phyloP scores from a whole-genome alignment of 2,329 filamentous ascomycete genomes.

The Magnaporthiopsis rhizophila region DNA sequence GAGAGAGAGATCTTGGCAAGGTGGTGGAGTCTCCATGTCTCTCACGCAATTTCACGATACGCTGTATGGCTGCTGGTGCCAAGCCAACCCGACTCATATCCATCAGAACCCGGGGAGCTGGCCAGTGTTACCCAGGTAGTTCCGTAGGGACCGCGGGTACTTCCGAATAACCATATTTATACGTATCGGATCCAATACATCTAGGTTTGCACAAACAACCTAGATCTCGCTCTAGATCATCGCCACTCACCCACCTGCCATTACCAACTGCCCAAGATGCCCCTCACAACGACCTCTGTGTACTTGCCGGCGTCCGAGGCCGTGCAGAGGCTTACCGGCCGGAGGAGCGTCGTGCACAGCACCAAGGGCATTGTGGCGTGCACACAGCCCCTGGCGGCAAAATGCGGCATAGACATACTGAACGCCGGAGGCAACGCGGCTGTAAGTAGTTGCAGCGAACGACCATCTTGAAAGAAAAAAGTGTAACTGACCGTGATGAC shows the following conservation, averaged over 20 bases:
- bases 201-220: background rate
- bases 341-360: constrained; percentile 85
- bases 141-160: background rate
- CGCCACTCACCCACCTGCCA: background rate
- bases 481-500: background rate
- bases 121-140: background rate
- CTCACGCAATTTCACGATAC: background rate
- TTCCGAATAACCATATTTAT: background rate
- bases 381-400: constrained; percentile 78
- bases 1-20: background rate
- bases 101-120: too few species aligned
- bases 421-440: constrained; percentile 84
- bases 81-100: background rate
- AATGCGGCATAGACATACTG: constrained; percentile 74
- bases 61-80: too few species aligned
- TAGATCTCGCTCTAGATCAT: background rate
- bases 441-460: constrained; percentile 41
- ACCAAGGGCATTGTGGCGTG: constrained; percentile 83
- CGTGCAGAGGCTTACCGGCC: constrained; percentile 56
- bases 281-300: constrained; percentile 37
- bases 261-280: constrained; percentile 27
- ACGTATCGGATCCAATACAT: background rate
- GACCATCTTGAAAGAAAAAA: background rate
- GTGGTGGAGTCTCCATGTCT: background rate
- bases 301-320: constrained; percentile 36